Evolutionary conservation across 257 asterid genomes (phyloP), one percentile per base, ranked within the genome.

Genomic region (Solanum chaucha): DNA sequence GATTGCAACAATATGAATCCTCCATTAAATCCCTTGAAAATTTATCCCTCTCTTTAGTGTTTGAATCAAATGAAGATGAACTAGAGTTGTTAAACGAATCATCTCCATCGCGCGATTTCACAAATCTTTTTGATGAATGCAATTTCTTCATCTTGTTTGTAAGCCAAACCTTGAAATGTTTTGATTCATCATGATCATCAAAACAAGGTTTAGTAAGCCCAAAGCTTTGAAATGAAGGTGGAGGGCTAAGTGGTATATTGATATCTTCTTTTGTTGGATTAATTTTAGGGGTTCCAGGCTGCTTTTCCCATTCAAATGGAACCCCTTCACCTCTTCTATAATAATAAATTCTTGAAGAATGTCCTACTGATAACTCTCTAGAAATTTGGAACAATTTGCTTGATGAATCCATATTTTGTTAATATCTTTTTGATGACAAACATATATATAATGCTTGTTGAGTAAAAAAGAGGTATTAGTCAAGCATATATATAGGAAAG

Each of bases 251-350:
- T 10, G 98, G 97, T 5, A 92, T 94, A 8, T 32, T 83, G 1
- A 88, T 92, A 44, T 38, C 86, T 1, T 90, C 92, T 86, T 90
- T 90, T 3, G 90, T 93, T n/a, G 90, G 92, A 87, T 90, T 84
- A 26, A 65, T 65, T 73, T 88, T 93, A 0, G 98, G 92, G 0
- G 93, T 96, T 26, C 98, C 99, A 0, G 99, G 99, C 58, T 86
- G 89, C 95, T 64, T 92, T 82, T 96, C 99, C 98, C 99, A 96
- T 86, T 86, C 51, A 86, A 96, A 94, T 0, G 98, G 98, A 34
- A 96, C 92, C 59, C 98, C 98, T 87, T 92, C 96, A 0, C 92
- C 87, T 4, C 88, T 78, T 13, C 97, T 88, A 58, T 89, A 93
- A 74, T 90, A 92, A 71, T 88, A 92, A 5, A 90, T 81, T 34